phyloP scores from a whole-genome alignment of 495 filamentous ascomycete genomes.

The Aspergillus asperescens region DNA sequence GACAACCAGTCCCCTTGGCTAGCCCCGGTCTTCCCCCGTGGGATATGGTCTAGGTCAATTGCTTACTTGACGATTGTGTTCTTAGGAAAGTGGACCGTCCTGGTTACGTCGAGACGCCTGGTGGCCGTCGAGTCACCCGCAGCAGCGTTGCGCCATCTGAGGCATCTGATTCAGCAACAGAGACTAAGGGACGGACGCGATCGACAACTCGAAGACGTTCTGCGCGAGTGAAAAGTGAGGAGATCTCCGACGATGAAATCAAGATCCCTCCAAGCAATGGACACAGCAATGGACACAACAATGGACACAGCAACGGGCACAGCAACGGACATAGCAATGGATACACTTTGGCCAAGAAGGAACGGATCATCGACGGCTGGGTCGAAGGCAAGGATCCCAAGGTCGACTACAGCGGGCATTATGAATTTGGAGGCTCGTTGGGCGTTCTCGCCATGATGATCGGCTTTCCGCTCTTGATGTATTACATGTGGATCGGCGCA shows the following conservation, averaged over 20 bases:
- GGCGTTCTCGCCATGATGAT: conserved; percentile 83
- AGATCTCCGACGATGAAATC: conserved; percentile 20
- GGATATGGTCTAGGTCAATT: neutral
- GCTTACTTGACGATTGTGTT: conserved; percentile 2
- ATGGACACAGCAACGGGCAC: neutral
- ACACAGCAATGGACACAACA: conserved; percentile 25
- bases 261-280: conserved; percentile 35
- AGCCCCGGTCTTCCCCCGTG: neutral
- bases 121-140: conserved; percentile 37
- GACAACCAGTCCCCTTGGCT: conserved; percentile 1
- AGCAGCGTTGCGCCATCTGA: conserved; percentile 37
- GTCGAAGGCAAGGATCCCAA: conserved; percentile 64
- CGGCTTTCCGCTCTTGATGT: conserved; percentile 89
- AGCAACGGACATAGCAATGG: neutral
- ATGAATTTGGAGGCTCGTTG: conserved; percentile 82
- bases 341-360: conserved; percentile 22
- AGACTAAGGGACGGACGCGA: conserved; percentile 21
- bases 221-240: conserved; percentile 29
- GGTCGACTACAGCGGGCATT: conserved; percentile 72
- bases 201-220: conserved; percentile 33
- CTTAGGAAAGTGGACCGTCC: conserved; percentile 52
- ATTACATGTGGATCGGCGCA: conserved; percentile 97
- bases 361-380: conserved; percentile 60
- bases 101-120: conserved; percentile 55
- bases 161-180: conserved; percentile 27